Percentiles rank a stretch among this genome's conserved stretches.
phyloP scores from a whole-genome alignment of 2,329 filamentous ascomycete species.

The Bipolaris gigantea region DNA sequence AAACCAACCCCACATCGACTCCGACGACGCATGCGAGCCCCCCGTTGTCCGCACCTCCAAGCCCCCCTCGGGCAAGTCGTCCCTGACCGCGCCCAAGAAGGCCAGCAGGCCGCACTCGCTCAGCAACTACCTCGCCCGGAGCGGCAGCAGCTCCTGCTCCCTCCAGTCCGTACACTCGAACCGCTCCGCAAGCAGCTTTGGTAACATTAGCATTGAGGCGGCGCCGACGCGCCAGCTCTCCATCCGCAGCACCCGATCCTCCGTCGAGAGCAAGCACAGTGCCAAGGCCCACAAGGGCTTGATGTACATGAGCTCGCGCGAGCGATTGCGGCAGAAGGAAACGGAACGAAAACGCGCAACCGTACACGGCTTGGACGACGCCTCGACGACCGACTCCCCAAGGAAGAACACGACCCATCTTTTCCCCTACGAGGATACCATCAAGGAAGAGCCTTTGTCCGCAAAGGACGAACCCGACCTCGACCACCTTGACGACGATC shows the following conservation, averaged over 20 bases:
- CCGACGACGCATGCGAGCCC: constrained; percentile 62
- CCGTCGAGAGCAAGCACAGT: constrained; percentile 42
- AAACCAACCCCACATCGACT: constrained; percentile 53
- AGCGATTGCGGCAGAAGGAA: constrained; percentile 65
- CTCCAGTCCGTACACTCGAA: constrained; percentile 41
- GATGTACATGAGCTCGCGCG: constrained; percentile 75
- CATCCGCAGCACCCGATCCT: constrained; percentile 37
- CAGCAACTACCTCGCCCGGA: constrained; percentile 60
- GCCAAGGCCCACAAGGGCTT: constrained; percentile 56
- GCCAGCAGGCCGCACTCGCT: constrained; percentile 51
- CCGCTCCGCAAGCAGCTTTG: constrained; percentile 43
- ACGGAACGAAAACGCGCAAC: constrained; percentile 61
- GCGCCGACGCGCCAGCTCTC: constrained; percentile 31
- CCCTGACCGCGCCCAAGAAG: constrained; percentile 64
- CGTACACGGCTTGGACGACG: constrained; percentile 47
- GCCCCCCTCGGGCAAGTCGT: constrained; percentile 73
- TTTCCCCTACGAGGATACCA: constrained; percentile 41
- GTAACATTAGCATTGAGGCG: constrained; percentile 48
- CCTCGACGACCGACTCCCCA: constrained; percentile 31
- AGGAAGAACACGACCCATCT: constrained; percentile 30
- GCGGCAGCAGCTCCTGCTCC: constrained; percentile 39
- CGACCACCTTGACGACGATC: constrained; percentile 24
- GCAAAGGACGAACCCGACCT: constrained; percentile 14
- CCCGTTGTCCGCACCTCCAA: constrained; percentile 82
- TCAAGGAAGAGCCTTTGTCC: constrained; percentile 40